Conservation (phyloP, 2,329 filamentous ascomycete species). For the Ophiocordyceps camponoti-saundersi region DNA sequence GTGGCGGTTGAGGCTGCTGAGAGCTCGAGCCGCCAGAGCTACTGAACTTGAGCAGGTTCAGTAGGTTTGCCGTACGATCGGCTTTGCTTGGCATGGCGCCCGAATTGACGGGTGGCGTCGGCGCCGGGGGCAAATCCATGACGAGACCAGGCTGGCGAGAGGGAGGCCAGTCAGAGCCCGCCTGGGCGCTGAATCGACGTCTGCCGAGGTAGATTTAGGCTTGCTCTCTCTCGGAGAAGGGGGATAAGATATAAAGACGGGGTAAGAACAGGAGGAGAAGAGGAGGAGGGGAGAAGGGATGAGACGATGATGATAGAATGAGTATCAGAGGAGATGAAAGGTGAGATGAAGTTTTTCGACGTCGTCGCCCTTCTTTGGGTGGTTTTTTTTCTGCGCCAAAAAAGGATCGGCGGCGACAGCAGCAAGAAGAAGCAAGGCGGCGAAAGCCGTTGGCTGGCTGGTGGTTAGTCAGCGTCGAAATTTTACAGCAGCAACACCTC, state of each 20-base stretch:
- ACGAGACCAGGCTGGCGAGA: conserved; percentile 4
- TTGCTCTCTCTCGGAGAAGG: background rate
- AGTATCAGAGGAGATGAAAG: background rate
- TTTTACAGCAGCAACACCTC: no score
- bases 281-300: background rate
- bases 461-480: background rate
- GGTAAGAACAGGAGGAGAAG: background rate
- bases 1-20: conserved; percentile 13
- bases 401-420: background rate
- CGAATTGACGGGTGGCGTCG: conserved; percentile 26
- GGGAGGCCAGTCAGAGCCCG: background rate
- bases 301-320: background rate
- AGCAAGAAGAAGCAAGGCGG: no score
- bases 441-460: background rate
- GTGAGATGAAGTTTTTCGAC: background rate
- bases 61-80: conserved; percentile 36
- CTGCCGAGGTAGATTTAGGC: background rate
- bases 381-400: background rate
- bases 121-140: conserved; percentile 32
- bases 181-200: background rate
- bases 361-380: background rate
- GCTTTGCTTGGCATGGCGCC: conserved; percentile 19
- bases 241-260: background rate
- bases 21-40: conserved; percentile 14
- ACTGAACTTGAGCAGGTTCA: conserved; percentile 47